Base-by-base conservation (phyloP, 352 stramenopile genomes). In the Pythium phragmitis region DNA sequence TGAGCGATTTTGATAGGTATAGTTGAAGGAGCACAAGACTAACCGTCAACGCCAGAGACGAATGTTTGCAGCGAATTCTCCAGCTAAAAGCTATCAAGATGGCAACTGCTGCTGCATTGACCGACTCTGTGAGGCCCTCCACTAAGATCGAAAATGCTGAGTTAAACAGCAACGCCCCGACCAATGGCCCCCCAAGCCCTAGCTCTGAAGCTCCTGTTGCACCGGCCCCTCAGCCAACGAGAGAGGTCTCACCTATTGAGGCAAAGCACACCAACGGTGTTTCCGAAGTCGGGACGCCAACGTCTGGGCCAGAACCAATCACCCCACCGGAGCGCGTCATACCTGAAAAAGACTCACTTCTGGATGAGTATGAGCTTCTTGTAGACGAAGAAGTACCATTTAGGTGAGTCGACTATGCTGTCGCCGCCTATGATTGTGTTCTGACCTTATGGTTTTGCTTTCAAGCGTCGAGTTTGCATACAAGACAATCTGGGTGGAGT, bases 51-150 rank as follows among this genome's bases (percentile, higher is more conserved):
- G 39, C 54, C 45, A 94, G 86, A 48, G 87, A 95, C 57, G 87
- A 95, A 74, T 94, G 87, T 41, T 86, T 86, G 45, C 78, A 94
- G 63, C 88, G 80, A 23, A 86, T 94, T 36, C 76, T 83, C 13
- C 84, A 94, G 55, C 61, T 95, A 41, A 76, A 82, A 50, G 80
- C 79, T 9, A 95, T 93, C 42, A 85, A 90, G 59, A 87, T 78
- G 56, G 83, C 83, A 33, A 92, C 85, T 2, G 68, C 77, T 54
- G 85, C 73, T 14, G 58, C 90, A 1, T 62, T 95, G 55, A 71
- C 69, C 1, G 69, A 79, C 26, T 33, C 45, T 16, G 5, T 17
- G 21, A 69, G 39, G 26, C 28, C 30, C 9, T 30, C 51, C n/a
- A 65, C 70, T 41, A 39, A 11, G 14, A 67, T 49, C 13, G 46